Evolutionary conservation across 2,329 filamentous ascomycete species (phyloP).

Genomic region (Sordariomycetes sp.): DNA sequence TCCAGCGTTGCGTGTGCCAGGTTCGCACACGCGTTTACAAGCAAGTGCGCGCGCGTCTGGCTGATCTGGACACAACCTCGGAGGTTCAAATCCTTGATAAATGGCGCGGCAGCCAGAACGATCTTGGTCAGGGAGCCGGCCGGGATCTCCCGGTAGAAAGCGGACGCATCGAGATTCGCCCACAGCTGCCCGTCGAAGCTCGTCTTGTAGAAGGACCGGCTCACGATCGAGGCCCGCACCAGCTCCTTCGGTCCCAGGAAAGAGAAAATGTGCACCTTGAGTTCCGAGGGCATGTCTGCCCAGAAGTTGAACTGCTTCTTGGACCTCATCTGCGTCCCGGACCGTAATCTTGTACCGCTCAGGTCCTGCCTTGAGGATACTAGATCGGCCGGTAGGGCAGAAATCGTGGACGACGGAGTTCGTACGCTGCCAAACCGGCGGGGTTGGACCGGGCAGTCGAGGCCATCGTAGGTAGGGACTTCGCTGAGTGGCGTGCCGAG

Average conservation of each 20-base stretch:
- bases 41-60: slow-evolving; percentile 62
- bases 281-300: slow-evolving; percentile 68
- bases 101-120: slow-evolving; percentile 73
- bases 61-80: slow-evolving; percentile 82
- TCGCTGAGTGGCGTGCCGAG: slow-evolving; percentile 26
- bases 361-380: slow-evolving; percentile 23
- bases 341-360: not conserved
- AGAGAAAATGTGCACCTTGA: slow-evolving; percentile 64
- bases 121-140: slow-evolving; percentile 74
- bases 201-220: slow-evolving; percentile 62
- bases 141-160: slow-evolving; percentile 80
- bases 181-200: slow-evolving; percentile 95
- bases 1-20: slow-evolving; percentile 79
- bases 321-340: not conserved
- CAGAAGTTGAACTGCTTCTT: slow-evolving; percentile 53
- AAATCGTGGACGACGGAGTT: slow-evolving; percentile 28
- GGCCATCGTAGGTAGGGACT: slow-evolving; percentile 22
- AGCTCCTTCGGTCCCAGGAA: slow-evolving; percentile 72
- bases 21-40: slow-evolving; percentile 77
- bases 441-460: slow-evolving; percentile 31
- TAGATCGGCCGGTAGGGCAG: slow-evolving; percentile 51
- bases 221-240: slow-evolving; percentile 64
- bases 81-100: slow-evolving; percentile 81
- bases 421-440: slow-evolving; percentile 40
- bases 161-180: slow-evolving; percentile 70